phyloP scores from a whole-genome alignment of 2,329 filamentous ascomycete genomes.

The Sarocladium brachiariae region DNA sequence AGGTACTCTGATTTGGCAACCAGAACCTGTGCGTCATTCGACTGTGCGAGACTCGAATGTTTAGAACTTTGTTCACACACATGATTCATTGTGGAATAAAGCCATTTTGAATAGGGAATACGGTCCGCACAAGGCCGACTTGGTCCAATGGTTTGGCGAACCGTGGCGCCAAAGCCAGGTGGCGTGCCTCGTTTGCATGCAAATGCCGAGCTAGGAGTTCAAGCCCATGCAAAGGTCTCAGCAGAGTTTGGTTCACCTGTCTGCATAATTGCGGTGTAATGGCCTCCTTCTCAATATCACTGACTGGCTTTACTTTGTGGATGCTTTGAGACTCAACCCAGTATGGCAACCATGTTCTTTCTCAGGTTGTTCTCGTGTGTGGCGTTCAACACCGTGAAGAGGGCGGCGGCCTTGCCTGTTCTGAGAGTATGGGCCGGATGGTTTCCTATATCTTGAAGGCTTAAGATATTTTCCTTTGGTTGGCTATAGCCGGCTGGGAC shows the following conservation, averaged over 20 bases:
- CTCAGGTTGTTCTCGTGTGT: neutral
- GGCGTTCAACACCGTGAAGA: neutral
- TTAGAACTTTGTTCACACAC: too few relatives aligned
- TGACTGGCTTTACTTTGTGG: neutral
- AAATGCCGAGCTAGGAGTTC: slow-evolving; percentile 5
- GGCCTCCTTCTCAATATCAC: neutral
- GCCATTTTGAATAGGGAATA: too few relatives aligned
- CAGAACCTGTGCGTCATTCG: too few relatives aligned
- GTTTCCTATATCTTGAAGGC: neutral
- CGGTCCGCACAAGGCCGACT: neutral
- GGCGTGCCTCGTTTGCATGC: slow-evolving; percentile 4
- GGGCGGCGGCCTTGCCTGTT: neutral
- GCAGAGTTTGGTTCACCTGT: neutral
- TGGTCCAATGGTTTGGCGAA: neutral
- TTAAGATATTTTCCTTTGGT: neutral
- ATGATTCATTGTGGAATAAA: too few relatives aligned
- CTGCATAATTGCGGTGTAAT: slow-evolving; percentile 6
- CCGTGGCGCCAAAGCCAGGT: neutral
- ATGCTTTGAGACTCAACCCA: neutral
- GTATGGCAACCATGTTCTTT: neutral
- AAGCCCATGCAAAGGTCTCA: neutral
- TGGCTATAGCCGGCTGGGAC: neutral
- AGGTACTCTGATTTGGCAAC: neutral
- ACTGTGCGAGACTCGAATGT: too few relatives aligned
- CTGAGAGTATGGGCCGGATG: neutral